phyloP scores from a whole-genome alignment of 1,284 basidiomycete species.

The Boletus calvinii region DNA sequence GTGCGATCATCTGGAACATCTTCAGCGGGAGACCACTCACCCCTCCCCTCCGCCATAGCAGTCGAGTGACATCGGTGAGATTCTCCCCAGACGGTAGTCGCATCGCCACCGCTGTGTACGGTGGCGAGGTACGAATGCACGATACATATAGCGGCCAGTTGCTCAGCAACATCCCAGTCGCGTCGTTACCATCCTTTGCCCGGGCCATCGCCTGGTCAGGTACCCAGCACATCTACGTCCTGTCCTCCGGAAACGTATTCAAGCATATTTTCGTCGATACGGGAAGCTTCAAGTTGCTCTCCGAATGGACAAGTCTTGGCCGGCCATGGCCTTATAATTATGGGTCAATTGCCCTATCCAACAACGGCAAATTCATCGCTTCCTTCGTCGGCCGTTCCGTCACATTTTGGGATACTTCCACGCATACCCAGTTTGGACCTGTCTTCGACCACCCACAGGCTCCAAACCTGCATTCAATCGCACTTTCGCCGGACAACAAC shows the following conservation, averaged over 20 bases:
- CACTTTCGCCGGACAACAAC: not conserved
- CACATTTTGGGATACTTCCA: not conserved
- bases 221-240: not conserved
- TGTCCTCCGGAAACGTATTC: not conserved
- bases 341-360: not conserved
- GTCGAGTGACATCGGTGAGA: not conserved
- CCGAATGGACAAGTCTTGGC: not conserved
- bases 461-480: not conserved
- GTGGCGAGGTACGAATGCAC: too few relatives aligned
- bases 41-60: too few relatives aligned
- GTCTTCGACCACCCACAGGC: too few relatives aligned
- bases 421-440: too few relatives aligned
- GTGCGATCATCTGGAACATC: not conserved
- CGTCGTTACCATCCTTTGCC: not conserved
- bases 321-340: not conserved
- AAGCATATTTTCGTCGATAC: not conserved
- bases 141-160: not conserved
- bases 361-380: not conserved
- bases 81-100: not conserved
- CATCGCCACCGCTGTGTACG: not conserved
- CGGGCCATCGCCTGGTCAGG: not conserved
- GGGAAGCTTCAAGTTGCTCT: not conserved
- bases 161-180: not conserved
- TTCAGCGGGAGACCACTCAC: not conserved
- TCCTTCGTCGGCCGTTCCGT: not conserved